Evolutionary conservation across 306 rosid genomes (phyloP).

Genomic region (Acacia confusa): DNA sequence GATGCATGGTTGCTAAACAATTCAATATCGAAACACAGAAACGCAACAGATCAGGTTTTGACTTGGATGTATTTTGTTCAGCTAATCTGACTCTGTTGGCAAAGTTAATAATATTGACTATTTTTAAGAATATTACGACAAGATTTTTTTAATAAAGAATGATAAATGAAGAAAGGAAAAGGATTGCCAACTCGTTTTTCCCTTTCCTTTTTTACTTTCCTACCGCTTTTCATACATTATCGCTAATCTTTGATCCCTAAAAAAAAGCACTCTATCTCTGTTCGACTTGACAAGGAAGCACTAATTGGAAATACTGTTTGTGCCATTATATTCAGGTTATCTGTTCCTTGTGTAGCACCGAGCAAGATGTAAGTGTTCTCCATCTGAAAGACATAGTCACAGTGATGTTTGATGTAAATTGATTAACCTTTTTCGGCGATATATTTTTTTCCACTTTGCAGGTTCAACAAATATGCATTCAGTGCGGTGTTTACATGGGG

Average conservation of each 20-base stretch:
- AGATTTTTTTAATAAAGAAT: neutral
- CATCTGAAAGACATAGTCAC: neutral
- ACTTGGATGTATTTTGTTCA: neutral
- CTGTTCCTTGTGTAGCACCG: constrained; percentile 72
- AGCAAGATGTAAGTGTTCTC: constrained; percentile 67
- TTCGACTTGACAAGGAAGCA: constrained; percentile 16
- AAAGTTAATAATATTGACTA: neutral
- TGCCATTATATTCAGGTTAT: constrained; percentile 53
- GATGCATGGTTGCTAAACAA: neutral
- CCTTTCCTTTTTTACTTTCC: neutral
- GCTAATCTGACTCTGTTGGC: neutral
- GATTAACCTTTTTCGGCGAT: neutral
- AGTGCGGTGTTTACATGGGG: constrained; percentile 84
- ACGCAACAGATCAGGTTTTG: neutral
- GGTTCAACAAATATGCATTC: constrained; percentile 76
- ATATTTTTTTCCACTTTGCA: constrained; percentile 18
- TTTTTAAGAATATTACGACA: neutral
- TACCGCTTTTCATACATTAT: neutral
- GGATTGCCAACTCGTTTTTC: neutral
- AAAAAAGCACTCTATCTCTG: neutral
- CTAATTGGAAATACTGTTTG: constrained; percentile 19
- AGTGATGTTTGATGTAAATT: neutral
- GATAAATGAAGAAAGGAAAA: neutral
- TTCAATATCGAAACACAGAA: neutral
- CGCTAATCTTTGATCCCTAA: neutral